Evolutionary conservation across 306 rosid genomes (phyloP).

Genomic region (Prunus campanulata): DNA sequence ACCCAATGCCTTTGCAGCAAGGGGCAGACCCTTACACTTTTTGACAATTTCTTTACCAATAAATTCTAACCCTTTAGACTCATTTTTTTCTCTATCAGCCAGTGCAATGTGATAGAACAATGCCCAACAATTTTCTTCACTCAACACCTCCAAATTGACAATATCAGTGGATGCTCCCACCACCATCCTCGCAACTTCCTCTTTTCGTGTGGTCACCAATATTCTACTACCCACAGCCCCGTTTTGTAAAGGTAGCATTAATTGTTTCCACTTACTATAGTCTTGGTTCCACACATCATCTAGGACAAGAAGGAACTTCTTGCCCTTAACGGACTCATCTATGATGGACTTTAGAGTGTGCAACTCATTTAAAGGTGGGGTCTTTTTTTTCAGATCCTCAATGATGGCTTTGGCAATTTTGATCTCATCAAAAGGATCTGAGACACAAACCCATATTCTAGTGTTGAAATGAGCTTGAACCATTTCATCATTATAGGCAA

Average conservation of each 20-base stretch:
- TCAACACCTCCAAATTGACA: neutral
- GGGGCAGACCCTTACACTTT: slow-evolving; percentile 17
- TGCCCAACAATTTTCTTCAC: slow-evolving; percentile 3
- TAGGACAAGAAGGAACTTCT: neutral
- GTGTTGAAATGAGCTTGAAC: neutral
- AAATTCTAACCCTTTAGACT: neutral
- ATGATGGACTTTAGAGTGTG: neutral
- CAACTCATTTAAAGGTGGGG: neutral
- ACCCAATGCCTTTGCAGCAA: slow-evolving; percentile 16
- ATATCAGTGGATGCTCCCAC: neutral
- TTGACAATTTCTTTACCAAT: slow-evolving; percentile 3
- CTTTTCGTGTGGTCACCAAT: neutral
- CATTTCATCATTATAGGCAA: slow-evolving; percentile 14
- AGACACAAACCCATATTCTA: slow-evolving; percentile 21
- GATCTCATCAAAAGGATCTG: slow-evolving; percentile 19
- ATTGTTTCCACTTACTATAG: neutral
- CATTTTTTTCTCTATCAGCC: neutral
- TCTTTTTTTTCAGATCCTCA: neutral
- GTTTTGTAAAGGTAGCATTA: neutral
- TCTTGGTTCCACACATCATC: slow-evolving; percentile 16
- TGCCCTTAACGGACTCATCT: neutral
- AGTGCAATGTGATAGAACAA: neutral
- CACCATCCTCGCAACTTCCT: slow-evolving; percentile 1
- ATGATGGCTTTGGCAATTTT: slow-evolving; percentile 6
- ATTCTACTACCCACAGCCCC: slow-evolving; percentile 18